Evolutionary conservation across 805 yeast genomes (phyloP).

Genomic region (Suhomyces canberraensis): DNA sequence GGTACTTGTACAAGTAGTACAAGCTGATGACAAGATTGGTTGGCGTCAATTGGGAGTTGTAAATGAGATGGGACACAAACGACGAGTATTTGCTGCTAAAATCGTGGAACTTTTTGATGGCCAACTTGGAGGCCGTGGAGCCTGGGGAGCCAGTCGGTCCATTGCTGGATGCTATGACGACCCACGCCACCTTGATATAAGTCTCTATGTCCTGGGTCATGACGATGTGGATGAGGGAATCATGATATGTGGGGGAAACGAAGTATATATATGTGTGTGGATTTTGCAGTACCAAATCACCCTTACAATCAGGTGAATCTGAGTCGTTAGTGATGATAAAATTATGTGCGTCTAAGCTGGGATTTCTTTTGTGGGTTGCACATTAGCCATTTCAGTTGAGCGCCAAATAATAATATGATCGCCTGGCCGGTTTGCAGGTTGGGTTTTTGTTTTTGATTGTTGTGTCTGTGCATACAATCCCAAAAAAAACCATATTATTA

Average conservation of each 20-base stretch:
- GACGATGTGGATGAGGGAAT: neutral
- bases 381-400: no score
- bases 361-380: neutral
- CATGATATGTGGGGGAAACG: neutral
- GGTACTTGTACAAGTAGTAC: slow-evolving; percentile 23
- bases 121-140: neutral
- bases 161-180: slow-evolving; percentile 3
- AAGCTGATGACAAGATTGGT: slow-evolving; percentile 23
- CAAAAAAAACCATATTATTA: no score
- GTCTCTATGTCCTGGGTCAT: slow-evolving; percentile 3
- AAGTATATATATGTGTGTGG: neutral
- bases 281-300: neutral
- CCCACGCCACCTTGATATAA: slow-evolving; percentile 13
- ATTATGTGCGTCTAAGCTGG: neutral
- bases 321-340: neutral
- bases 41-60: slow-evolving; percentile 20
- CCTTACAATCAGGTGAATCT: neutral
- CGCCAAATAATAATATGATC: neutral
- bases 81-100: slow-evolving; percentile 6
- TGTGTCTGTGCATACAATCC: neutral
- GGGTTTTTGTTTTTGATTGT: neutral
- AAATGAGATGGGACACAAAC: slow-evolving; percentile 14
- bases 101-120: slow-evolving; percentile 8
- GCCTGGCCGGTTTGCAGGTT: neutral
- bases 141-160: neutral